Base-by-base conservation (phyloP, 371 early-diverging fungal species). In the Mucor lusitanicus region DNA sequence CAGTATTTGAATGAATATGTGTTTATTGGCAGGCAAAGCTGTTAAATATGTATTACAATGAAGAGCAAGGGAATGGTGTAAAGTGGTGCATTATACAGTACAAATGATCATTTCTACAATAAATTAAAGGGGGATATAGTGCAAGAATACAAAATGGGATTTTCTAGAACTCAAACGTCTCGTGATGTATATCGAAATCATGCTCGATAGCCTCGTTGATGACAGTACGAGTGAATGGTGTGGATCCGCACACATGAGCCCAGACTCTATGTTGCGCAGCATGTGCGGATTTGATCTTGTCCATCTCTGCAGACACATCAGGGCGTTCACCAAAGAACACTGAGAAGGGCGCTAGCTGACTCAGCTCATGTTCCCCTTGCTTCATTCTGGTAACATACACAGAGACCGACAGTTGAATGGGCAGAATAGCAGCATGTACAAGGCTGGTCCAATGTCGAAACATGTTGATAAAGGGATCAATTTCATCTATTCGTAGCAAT, bases 151-250 rank as follows among this genome's bases (percentile, higher is more conserved):
- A 46, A 46, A 19, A 46, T 46, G 54, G 28, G 59, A 11, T 59
- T 37, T 11, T 37, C 33, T 76, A 79, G 50, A 79, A 80, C 48
- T 82, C 82, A 66, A 82, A 82, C 23, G 80, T 79, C 67, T 82
- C 82, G 42, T 75, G 72, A 44, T 79, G 80, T 35, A 61, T 61
- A 28, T 67, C 58, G 70, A 80, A 82, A 28, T 70, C 61, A 59
- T 64, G 70, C 1, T 59, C 33, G 19, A 78, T 55, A 21, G 77
- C 82, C 50, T 71, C 67, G 35, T 82, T 82, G 19, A 75, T 55
- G 11, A 82, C 77, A 6, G 46, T 30, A 27, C 72, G 32, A 63
- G 78, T 82, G 46, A 82, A 80, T 6, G 67, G 44, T 54, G 71
- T 67, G 6, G 75, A 71, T 33, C 78, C 80, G 42, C 82, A 82